Evolutionary conservation across 805 yeast species (phyloP), one percentile per base, ranked within the genome.

Genomic region (Saccharomycopsis javanensis): DNA sequence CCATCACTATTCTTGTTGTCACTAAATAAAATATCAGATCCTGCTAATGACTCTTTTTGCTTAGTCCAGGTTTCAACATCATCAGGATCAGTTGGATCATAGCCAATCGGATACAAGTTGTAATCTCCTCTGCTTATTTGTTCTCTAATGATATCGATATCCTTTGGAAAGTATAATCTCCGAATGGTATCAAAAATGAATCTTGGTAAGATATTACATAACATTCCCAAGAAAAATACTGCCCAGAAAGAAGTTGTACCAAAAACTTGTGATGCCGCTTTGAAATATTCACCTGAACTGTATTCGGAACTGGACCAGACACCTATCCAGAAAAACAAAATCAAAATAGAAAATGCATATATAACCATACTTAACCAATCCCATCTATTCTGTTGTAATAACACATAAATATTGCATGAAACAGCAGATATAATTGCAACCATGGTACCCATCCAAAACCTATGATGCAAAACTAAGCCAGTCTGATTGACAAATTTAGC

Each of bases 321-420:
- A n/a, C 92, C 91, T 3, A 88, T 80, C 95, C 95, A 87, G 66
- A 82, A 79, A 63, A 77, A 85, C 16, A 86, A 74, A 48, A 86
- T 62, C 60, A 83, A 66, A 55, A 76, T 75, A 13, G 89, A 82
- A 51, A 88, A 65, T 1, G 76, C 70, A 57, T 73, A 71, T 60
- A 85, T 76, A 25, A 81, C 65, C 28, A 77, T 54, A 18, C 86
- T 75, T 25, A 87, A 66, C 83, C 86, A 82, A 69, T 87, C 95
- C 95, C 95, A 88, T 62, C 90, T 71, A 60, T 75, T 76, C 70
- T 85, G 91, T 64, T 82, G 85, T 59, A 83, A 68, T 63, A 86
- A 64, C 33, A 88, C 83, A 68, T 82, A 85, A 16, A 81, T 59
- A 70, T 88, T 80, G 69, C 88, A 81, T 1, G 87, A 74, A 27